These are phyloP conservation scores for Rhododendron molle DNA, from an alignment of 148 eudicot genomes.

Conservation along the genomic window DNA sequence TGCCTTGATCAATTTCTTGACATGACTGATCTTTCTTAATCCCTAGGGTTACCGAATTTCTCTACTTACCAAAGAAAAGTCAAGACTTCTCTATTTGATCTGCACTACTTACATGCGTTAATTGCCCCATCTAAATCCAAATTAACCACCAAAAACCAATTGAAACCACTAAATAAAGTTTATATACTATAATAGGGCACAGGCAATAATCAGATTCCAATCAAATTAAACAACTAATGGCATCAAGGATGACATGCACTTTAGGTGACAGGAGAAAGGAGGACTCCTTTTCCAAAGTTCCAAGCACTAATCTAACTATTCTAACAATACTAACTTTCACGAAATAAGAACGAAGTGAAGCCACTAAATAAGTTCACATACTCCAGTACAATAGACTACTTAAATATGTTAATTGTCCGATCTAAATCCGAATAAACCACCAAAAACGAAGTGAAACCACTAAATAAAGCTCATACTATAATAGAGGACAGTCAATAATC, in stretches of 20 bases:
- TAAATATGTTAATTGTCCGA: not conserved
- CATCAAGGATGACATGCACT: too few relatives aligned
- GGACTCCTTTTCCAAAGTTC: too few relatives aligned
- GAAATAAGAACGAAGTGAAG: too few relatives aligned
- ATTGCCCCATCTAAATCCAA: not conserved
- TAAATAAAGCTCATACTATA: not conserved
- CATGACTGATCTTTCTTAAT: not conserved
- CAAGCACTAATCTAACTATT: too few relatives aligned
- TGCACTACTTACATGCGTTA: not conserved
- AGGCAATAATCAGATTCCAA: not conserved
- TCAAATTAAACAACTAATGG: not conserved
- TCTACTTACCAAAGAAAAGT: not conserved
- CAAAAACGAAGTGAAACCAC: not conserved
- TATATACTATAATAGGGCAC: not conserved
- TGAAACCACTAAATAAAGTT: not conserved
- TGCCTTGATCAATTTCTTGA: not conserved
- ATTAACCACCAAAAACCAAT: conserved; percentile 8
- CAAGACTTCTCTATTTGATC: not conserved
- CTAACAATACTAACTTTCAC: too few relatives aligned
- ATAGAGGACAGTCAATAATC: not conserved
- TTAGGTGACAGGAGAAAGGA: too few relatives aligned
- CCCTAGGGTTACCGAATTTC: not conserved
- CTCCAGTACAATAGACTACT: not conserved
- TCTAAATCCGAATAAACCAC: conserved; percentile 9
- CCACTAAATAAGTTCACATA: too few relatives aligned